A percentile compares a stretch with the other conserved stretches of the same genome.
Conservation (phyloP, 441 rosid genomes). For the California macrophylla region DNA sequence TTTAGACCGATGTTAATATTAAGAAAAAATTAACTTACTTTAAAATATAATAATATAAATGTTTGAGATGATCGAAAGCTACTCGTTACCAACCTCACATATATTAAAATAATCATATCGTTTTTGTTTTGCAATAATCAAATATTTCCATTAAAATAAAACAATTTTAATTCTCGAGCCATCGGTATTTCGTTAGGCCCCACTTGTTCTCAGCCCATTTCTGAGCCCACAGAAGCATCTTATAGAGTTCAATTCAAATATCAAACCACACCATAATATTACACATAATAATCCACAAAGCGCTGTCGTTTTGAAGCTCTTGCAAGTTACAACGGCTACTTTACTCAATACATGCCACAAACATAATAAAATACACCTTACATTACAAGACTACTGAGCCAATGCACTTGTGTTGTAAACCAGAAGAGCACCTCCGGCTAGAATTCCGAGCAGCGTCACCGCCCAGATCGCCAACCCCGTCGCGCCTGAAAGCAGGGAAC, state of each 20-base stretch:
- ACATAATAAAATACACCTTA: neutral
- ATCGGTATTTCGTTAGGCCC: neutral
- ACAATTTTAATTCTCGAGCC: too few relatives aligned
- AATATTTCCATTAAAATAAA: too few relatives aligned
- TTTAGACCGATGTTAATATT: too few relatives aligned
- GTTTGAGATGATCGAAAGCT: neutral
- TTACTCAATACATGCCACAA: neutral
- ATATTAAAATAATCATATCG: too few relatives aligned
- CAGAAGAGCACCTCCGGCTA: slow-evolving; percentile 87
- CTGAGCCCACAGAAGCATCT: neutral
- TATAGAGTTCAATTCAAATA: too few relatives aligned
- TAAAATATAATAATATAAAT: too few relatives aligned
- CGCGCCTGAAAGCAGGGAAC: slow-evolving; percentile 24
- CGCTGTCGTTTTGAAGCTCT: too few relatives aligned
- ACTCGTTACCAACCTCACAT: neutral
- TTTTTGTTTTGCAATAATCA: neutral
- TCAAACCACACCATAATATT: too few relatives aligned
- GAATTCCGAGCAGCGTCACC: slow-evolving; percentile 60
- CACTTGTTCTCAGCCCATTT: neutral
- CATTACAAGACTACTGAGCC: slow-evolving; percentile 37
- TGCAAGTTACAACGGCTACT: too few relatives aligned
- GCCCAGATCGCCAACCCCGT: slow-evolving; percentile 95
- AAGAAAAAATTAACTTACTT: too few relatives aligned
- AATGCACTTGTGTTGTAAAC: slow-evolving; percentile 93
- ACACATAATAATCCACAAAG: too few relatives aligned